These are phyloP conservation scores for Trichophyton benhamiae DNA, from an alignment of 2,329 filamentous ascomycete species.

Conservation along the genomic window DNA sequence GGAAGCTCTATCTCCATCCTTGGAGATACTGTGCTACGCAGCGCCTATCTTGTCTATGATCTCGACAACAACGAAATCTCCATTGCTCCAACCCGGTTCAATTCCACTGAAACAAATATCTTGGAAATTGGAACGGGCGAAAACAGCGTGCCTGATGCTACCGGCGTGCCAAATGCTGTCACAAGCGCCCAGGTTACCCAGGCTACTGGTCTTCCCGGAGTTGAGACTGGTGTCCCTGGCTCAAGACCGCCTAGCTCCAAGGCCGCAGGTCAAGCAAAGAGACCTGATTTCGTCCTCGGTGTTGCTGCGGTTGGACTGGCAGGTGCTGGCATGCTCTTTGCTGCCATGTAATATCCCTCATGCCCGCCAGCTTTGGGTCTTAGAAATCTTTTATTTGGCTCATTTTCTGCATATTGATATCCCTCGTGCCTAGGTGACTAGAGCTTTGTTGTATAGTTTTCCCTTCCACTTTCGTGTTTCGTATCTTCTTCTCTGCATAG, in stretches of 20 bases:
- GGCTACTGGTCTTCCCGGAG: constrained; percentile 6
- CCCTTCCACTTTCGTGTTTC: background rate
- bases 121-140: constrained; percentile 41
- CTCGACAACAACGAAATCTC: constrained; percentile 59
- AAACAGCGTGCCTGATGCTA: constrained; percentile 40
- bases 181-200: constrained; percentile 12
- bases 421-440: background rate
- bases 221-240: background rate
- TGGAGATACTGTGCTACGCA: constrained; percentile 63
- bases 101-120: constrained; percentile 39
- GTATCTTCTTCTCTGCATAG: background rate
- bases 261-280: constrained; percentile 6
- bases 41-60: constrained; percentile 65
- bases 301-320: constrained; percentile 9
- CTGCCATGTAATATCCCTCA: constrained; percentile 9
- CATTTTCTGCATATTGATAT: background rate
- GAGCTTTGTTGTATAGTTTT: background rate
- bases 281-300: constrained; percentile 10
- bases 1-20: constrained; percentile 47
- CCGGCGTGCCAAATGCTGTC: constrained; percentile 18
- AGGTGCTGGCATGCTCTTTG: constrained; percentile 13
- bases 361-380: background rate
- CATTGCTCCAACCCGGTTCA: constrained; percentile 54
- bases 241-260: background rate
- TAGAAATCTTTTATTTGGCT: background rate